A percentile compares a stretch with the other conserved stretches of the same genome.
These are phyloP conservation scores for Monosporozyma solicola DNA, from an alignment of 805 yeast species.

Conservation along the genomic window DNA sequence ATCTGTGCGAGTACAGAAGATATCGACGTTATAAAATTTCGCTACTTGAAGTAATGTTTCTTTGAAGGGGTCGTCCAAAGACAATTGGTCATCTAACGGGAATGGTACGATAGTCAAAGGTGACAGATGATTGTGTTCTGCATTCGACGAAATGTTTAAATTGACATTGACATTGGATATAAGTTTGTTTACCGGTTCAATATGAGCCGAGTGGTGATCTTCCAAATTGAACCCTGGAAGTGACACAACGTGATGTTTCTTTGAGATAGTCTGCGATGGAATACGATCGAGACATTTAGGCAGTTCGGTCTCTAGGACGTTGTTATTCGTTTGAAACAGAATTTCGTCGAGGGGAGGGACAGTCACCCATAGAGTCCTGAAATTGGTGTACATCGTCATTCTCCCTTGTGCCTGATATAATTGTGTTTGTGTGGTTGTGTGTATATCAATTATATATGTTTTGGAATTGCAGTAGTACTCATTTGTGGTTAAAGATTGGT, in stretches of 20 bases:
- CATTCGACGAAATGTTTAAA: background rate
- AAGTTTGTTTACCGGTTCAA: background rate
- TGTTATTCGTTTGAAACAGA: background rate
- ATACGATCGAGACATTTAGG: no score
- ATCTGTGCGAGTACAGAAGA: constrained; percentile 1
- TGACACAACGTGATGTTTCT: no score
- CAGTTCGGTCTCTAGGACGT: background rate
- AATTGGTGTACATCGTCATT: background rate
- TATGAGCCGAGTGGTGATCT: background rate
- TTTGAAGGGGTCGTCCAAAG: background rate
- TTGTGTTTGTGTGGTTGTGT: no score
- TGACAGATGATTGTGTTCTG: background rate
- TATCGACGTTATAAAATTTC: constrained; percentile 1
- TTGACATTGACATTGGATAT: background rate
- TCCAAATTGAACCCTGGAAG: background rate
- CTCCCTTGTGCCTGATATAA: no score
- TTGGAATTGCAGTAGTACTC: no score
- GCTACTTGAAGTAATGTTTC: constrained; percentile 3
- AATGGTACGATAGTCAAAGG: background rate
- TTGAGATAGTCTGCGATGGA: no score
- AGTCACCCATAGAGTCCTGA: background rate
- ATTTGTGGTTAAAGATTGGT: no score
- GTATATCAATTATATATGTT: no score
- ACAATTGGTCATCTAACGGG: background rate
- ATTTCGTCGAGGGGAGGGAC: background rate